Evolutionary conservation across 2,329 filamentous ascomycete genomes (phyloP), one percentile per base, ranked within the genome.

Genomic region (Xylaria sp.): DNA sequence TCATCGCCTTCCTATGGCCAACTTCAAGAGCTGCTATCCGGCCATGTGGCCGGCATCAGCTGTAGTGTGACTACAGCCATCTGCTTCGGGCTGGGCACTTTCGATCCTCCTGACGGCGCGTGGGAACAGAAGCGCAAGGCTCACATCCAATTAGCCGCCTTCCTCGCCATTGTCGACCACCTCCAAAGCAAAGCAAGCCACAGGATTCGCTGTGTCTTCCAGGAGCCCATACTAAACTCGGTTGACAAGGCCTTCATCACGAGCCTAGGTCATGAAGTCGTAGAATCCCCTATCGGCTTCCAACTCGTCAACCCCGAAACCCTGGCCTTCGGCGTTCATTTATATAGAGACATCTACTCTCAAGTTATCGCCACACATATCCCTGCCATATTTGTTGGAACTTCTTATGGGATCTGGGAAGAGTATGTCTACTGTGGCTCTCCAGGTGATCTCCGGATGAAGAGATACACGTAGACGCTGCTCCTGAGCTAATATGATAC

Each of bases 291-390:
- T 0, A 73, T 63, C 0, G 89, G 83, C 0, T 89, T 87, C 70
- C 75, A 81, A 0, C 71, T 82, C 5, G 80, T 92, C 10, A 80
- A 83, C 17, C 54, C 73, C 0, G 72, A 78, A 0, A 84, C 86
- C 0, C 74, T 92, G 1, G 79, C 90, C 1, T 92, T 86, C 69
- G 89, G 87, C 1, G 82, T 91, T 0, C 89, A 91, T 57, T 81
- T 89, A 65, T 88, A 88, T 63, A 80, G 79, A 25, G 80, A 78
- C 42, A 82, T 85, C 45, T 92, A 87, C 56, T 79, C 84, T 25
- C 75, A 81, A 5, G 81, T 87, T 0, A 77, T 92, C 1, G 72
- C 78, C 1, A 73, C 76, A 0, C 69, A 77, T 0, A 71, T 81
- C 1, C 89, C 89, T 0, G 82, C 79, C 0, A 72, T 90, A 1